Percentiles rank a stretch among this genome's conserved stretches.
phyloP scores from a whole-genome alignment of 2,329 filamentous ascomycete species.

The Fusarium begoniae region DNA sequence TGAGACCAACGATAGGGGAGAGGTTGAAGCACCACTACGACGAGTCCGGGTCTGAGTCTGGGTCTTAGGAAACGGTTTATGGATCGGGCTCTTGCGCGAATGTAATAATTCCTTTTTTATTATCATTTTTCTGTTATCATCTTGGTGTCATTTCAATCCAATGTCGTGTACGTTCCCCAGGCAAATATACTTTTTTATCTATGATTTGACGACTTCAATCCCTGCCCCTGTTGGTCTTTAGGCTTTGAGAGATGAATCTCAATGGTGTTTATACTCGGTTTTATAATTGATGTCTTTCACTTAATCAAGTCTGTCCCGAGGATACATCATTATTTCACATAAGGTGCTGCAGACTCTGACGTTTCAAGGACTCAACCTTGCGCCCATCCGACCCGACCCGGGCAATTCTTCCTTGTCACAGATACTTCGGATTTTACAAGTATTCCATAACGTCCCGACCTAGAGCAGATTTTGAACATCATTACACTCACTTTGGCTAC shows the following conservation, averaged over 20 bases:
- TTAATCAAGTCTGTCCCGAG: not conserved
- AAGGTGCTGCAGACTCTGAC: not conserved
- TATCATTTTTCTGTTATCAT: slow-evolving; percentile 44
- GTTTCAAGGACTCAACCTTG: not conserved
- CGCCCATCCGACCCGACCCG: not conserved
- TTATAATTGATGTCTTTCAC: not conserved
- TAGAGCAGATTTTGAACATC: not conserved
- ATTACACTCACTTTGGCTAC: not conserved
- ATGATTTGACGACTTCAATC: slow-evolving; percentile 11
- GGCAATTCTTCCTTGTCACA: not conserved
- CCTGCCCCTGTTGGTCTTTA: not conserved
- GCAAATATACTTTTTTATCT: slow-evolving; percentile 38
- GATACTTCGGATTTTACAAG: not conserved
- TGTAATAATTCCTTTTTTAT: slow-evolving; percentile 59
- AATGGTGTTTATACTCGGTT: too few species aligned
- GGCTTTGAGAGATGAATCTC: not conserved
- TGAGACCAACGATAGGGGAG: slow-evolving; percentile 29
- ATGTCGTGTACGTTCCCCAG: slow-evolving; percentile 40
- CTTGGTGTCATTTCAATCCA: slow-evolving; percentile 30
- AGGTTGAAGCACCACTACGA: slow-evolving; percentile 39
- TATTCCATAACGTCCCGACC: not conserved
- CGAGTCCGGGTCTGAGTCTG: slow-evolving; percentile 41
- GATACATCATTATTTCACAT: not conserved
- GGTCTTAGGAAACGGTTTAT: slow-evolving; percentile 35
- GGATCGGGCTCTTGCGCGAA: slow-evolving; percentile 52